phyloP scores from a whole-genome alignment of 345 rosid species.

The Arabis hirsuta region DNA sequence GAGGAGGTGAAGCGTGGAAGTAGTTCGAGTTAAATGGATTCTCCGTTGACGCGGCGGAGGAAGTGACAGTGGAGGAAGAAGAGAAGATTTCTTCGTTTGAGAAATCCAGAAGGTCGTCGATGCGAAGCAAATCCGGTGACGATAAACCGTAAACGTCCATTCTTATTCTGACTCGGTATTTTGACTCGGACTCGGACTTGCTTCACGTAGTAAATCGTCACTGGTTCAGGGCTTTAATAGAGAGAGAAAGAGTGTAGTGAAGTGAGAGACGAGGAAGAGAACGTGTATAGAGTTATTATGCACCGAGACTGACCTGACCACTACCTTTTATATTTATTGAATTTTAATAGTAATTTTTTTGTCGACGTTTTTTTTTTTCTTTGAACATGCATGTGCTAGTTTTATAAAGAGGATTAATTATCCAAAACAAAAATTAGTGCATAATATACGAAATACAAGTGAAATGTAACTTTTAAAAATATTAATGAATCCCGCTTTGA shows the following conservation, averaged over 20 bases:
- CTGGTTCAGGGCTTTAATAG: constrained; percentile 34
- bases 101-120: constrained; percentile 82
- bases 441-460: background rate
- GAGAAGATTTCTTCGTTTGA: constrained; percentile 59
- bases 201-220: constrained; percentile 28
- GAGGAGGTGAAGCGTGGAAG: constrained; percentile 39
- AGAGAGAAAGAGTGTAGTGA: constrained; percentile 22
- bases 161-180: background rate
- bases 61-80: constrained; percentile 35
- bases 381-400: constrained; percentile 32
- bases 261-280: constrained; percentile 38
- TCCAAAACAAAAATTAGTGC: background rate
- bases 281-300: constrained; percentile 42
- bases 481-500: background rate
- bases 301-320: constrained; percentile 43
- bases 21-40: constrained; percentile 34
- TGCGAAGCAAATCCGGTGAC: constrained; percentile 54
- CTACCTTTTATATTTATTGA: background rate
- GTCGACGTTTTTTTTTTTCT: constrained; percentile 29
- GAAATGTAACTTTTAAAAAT: constrained; percentile 3
- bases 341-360: constrained; percentile 14
- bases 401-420: background rate
- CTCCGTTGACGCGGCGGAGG: constrained; percentile 32
- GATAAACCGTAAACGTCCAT: constrained; percentile 64
- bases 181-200: constrained; percentile 10